Conservation (phyloP, 1,139 yeast species). For the Geotrichum restrictum region DNA sequence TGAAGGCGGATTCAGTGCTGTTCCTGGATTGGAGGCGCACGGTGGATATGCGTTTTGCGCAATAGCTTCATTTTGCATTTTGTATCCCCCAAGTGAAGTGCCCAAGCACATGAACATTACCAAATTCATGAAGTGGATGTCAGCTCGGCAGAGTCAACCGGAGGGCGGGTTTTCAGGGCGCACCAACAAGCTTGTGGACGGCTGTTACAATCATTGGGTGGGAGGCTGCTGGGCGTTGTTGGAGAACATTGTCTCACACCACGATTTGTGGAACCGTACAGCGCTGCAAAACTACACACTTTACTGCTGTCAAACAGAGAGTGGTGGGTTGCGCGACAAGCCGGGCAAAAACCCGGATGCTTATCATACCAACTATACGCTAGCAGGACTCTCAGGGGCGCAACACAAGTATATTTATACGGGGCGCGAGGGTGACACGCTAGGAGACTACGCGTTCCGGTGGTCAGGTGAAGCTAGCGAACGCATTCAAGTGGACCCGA, state of each 20-base stretch:
- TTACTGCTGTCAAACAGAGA: constrained; percentile 62
- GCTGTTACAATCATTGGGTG: constrained; percentile 94
- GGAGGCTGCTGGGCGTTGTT: constrained; percentile 72
- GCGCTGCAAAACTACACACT: constrained; percentile 64
- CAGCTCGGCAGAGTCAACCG: constrained; percentile 58
- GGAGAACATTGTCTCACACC: constrained; percentile 46
- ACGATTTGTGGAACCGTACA: constrained; percentile 46
- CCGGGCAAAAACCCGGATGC: constrained; percentile 80
- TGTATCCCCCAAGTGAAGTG: constrained; percentile 41
- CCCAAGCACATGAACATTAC: constrained; percentile 30
- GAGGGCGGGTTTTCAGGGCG: constrained; percentile 92
- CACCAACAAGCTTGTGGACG: constrained; percentile 89
- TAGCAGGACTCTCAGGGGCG: constrained; percentile 70
- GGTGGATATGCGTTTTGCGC: constrained; percentile 97
- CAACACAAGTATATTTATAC: constrained; percentile 49
- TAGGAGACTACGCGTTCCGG: constrained; percentile 32
- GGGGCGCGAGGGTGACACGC: constrained; percentile 28
- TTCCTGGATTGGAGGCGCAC: constrained; percentile 82
- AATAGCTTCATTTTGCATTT: constrained; percentile 60
- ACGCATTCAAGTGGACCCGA: constrained; percentile 21
- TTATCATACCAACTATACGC: constrained; percentile 84
- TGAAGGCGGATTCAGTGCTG: constrained; percentile 93
- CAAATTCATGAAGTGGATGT: constrained; percentile 54
- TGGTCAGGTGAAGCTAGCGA: constrained; percentile 29
- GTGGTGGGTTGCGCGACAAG: constrained; percentile 82